Evolutionary conservation across 176 grass and related monocot genomes (phyloP), one percentile per base, ranked within the genome.

Genomic region (Ensete glaucum): DNA sequence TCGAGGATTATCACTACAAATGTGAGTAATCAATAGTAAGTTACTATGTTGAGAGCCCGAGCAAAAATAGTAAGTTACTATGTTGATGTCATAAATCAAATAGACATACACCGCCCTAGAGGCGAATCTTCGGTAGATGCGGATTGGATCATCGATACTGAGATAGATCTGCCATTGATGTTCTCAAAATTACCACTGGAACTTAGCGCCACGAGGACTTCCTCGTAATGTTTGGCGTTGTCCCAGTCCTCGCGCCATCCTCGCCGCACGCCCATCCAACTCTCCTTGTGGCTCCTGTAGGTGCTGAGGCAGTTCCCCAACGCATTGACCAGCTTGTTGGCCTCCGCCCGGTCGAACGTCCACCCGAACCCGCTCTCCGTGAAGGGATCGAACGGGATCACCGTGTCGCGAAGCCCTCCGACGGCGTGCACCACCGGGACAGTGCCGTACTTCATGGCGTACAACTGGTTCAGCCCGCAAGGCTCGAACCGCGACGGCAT

Each of bases 401-500:
- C 95, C 8, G 88, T 99, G 73, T 99, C 95, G 16, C 95, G 80
- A 53, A 94, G 87, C 50, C 95, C 88, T 14, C 90, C 95, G 2
- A 94, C 95, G 16, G 86, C 86, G 81, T 99, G 95, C 82, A 94
- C 95, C 75, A 99, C 90, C 20, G 95, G 90, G 19, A 94, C 75
- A 0, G 86, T 99, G 22, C 90, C 95, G 74, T 99, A 99, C 51
- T 80, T 82, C 90, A 94, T 91, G 1, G 95, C 88, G 56, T 94
- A 99, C 19, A 99, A 81, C 83, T 99, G 95, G 84, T 99, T 94
- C 72, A 94, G 82, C 65, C 95, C 90, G 75, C 95, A 99, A 29
- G 95, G 95, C 84, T 98, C 88, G 67, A 93, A 98, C 82, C 86
- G 81, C 13, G 95, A 98, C 51, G 90, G 95, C 95, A 99, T 99